A percentile compares a stretch with the other conserved stretches of the same genome.
Evolutionary conservation across 495 filamentous ascomycete genomes (phyloP).

Genomic region (Rostrohypoxylon terebratum): DNA sequence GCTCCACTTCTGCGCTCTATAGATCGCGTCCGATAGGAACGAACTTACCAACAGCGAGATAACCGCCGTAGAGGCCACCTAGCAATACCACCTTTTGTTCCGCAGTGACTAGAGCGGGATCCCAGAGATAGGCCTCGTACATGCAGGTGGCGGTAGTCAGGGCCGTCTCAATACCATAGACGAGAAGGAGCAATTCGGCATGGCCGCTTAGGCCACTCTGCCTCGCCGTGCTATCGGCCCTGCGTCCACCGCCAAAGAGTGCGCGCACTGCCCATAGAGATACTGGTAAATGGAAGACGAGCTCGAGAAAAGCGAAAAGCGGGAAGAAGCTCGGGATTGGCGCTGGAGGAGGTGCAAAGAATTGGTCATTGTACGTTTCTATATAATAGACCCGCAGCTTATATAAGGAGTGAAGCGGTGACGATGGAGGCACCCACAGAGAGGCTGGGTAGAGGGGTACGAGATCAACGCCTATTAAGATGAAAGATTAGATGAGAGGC

Average conservation of each 20-base stretch:
- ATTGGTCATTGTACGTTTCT: constrained; percentile 77
- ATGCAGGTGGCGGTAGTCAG: constrained; percentile 79
- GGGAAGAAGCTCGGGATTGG: constrained; percentile 71
- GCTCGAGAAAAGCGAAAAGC: constrained; percentile 75
- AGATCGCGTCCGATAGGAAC: background rate
- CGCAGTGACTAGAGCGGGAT: constrained; percentile 57
- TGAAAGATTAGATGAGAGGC: constrained; percentile 24
- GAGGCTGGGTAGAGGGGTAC: constrained; percentile 71
- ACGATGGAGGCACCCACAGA: constrained; percentile 57
- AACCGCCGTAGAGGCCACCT: constrained; percentile 73
- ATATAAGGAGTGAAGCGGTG: constrained; percentile 61
- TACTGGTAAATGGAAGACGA: constrained; percentile 74
- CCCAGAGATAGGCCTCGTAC: constrained; percentile 64
- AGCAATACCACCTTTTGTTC: constrained; percentile 64
- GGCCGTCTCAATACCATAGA: constrained; percentile 75
- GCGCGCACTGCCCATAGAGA: constrained; percentile 67
- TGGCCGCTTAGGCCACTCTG: constrained; percentile 55
- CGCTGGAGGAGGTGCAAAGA: constrained; percentile 71
- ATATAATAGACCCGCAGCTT: constrained; percentile 72
- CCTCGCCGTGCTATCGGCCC: background rate
- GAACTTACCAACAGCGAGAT: constrained; percentile 76
- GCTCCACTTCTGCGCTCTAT: background rate
- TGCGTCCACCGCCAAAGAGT: constrained; percentile 40
- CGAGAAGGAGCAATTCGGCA: constrained; percentile 72
- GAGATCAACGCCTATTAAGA: constrained; percentile 71